phyloP scores from a whole-genome alignment of 2,329 filamentous ascomycete species.

The Xylariaceae sp. region DNA sequence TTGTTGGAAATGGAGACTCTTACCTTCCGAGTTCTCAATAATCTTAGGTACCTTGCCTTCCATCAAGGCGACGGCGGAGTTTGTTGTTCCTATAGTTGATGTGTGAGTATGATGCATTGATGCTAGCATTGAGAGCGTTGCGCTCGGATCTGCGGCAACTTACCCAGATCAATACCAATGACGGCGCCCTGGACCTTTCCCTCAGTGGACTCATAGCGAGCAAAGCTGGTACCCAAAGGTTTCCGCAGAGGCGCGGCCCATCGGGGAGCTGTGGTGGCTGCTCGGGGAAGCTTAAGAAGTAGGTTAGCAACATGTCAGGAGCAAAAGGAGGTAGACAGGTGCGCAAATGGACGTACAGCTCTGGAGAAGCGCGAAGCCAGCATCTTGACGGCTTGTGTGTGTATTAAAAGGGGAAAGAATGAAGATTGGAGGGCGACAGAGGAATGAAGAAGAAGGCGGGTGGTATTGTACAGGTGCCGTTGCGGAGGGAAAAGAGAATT shows the following conservation, averaged over 20 bases:
- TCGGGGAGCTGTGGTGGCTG: slow-evolving; percentile 64
- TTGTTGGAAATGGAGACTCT: slow-evolving; percentile 22
- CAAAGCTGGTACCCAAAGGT: slow-evolving; percentile 68
- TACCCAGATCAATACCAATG: slow-evolving; percentile 97
- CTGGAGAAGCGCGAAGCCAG: slow-evolving; percentile 67
- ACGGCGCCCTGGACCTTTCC: slow-evolving; percentile 91
- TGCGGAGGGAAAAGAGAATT: slow-evolving; percentile 25
- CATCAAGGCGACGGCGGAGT: slow-evolving; percentile 96
- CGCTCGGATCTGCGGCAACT: slow-evolving; percentile 26
- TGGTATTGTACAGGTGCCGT: slow-evolving; percentile 22
- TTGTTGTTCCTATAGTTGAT: slow-evolving; percentile 67
- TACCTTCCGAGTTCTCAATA: slow-evolving; percentile 96
- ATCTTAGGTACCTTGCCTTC: slow-evolving; percentile 94
- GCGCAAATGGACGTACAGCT: slow-evolving; percentile 57
- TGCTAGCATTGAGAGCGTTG: slow-evolving; percentile 3
- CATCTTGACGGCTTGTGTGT: slow-evolving; percentile 49
- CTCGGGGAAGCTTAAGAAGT: slow-evolving; percentile 66
- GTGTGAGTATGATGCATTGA: slow-evolving; percentile 4
- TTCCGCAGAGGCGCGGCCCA: slow-evolving; percentile 64
- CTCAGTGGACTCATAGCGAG: slow-evolving; percentile 73
- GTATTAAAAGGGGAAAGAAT: slow-evolving; percentile 22
- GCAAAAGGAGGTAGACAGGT: slow-evolving; percentile 5
- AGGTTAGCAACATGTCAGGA: slow-evolving; percentile 14
- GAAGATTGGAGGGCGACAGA: slow-evolving; percentile 26
- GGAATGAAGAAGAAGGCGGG: slow-evolving; percentile 30